Conservation (phyloP, 2,329 filamentous ascomycete species). For the Botrytis galanthina region DNA sequence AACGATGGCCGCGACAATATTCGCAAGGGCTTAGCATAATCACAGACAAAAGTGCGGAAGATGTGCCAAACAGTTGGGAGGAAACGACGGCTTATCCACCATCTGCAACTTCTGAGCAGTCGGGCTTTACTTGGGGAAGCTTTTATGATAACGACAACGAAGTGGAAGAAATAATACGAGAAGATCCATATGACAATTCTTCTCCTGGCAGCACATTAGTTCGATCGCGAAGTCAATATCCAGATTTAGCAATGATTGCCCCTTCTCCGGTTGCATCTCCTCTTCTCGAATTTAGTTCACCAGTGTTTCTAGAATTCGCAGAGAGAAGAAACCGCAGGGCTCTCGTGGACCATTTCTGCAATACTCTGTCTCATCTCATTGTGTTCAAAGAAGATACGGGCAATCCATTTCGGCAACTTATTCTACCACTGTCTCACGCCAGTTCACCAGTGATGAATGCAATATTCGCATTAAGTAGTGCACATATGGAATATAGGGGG, state of each 20-base stretch:
- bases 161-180: conserved; percentile 32
- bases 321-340: conserved; percentile 52
- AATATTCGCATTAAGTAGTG: conserved; percentile 78
- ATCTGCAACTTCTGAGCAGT: conserved; percentile 28
- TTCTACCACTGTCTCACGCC: conserved; percentile 55
- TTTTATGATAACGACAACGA: conserved; percentile 26
- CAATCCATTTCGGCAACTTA: conserved; percentile 62
- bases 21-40: conserved; percentile 25
- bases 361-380: conserved; percentile 63
- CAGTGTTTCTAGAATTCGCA: conserved; percentile 57
- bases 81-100: conserved; percentile 28
- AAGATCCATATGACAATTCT: conserved; percentile 18
- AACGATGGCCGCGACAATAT: conserved; percentile 31
- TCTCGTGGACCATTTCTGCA: conserved; percentile 62
- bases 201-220: conserved; percentile 24
- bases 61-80: conserved; percentile 30
- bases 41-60: conserved; percentile 18
- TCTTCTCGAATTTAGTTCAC: conserved; percentile 51
- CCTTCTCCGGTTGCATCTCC: conserved; percentile 27
- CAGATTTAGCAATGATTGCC: conserved; percentile 37
- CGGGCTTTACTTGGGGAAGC: conserved; percentile 28
- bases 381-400: conserved; percentile 63
- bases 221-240: conserved; percentile 34
- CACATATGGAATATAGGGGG: conserved; percentile 71
- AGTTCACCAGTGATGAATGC: conserved; percentile 70